Percentiles rank a stretch among this genome's conserved stretches.
Conservation (phyloP, 2,329 filamentous ascomycete species). For the Fonsecaea monophora region DNA sequence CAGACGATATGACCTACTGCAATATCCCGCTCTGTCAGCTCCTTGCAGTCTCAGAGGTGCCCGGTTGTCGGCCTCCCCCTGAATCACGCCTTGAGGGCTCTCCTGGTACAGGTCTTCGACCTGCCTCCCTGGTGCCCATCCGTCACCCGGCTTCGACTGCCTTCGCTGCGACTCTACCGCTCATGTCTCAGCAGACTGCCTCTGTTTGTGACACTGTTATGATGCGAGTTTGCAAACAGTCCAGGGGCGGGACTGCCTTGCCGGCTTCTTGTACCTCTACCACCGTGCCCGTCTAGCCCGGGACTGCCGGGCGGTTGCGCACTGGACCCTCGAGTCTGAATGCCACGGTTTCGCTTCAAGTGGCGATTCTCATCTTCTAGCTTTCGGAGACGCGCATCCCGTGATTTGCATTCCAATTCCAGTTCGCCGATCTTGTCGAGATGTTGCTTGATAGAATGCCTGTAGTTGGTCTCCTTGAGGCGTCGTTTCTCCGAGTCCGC, state of each 20-base stretch:
- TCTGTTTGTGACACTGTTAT: conserved; percentile 16
- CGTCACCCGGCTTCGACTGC: not conserved
- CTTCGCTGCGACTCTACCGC: conserved; percentile 9
- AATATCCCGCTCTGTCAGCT: no score
- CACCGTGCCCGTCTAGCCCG: conserved; percentile 26
- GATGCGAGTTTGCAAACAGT: conserved; percentile 25
- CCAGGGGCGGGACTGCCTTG: conserved; percentile 38
- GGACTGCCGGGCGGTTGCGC: conserved; percentile 41
- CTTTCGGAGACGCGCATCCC: conserved; percentile 50
- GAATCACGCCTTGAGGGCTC: not conserved
- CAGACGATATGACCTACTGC: no score
- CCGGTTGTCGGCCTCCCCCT: not conserved
- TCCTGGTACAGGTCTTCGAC: not conserved
- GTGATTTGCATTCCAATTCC: conserved; percentile 45
- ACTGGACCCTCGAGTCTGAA: conserved; percentile 42
- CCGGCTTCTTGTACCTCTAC: conserved; percentile 34
- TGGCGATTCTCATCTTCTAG: conserved; percentile 55
- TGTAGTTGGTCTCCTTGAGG: conserved; percentile 49
- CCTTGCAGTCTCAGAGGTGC: no score
- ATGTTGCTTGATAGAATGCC: conserved; percentile 46
- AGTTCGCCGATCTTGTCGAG: conserved; percentile 49
- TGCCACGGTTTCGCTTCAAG: conserved; percentile 47
- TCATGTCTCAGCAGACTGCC: conserved; percentile 35
- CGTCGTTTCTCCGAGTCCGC: conserved; percentile 47
- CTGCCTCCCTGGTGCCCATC: not conserved